phyloP scores from a whole-genome alignment of 1,284 basidiomycete genomes.

The Entoloma clypeatum region DNA sequence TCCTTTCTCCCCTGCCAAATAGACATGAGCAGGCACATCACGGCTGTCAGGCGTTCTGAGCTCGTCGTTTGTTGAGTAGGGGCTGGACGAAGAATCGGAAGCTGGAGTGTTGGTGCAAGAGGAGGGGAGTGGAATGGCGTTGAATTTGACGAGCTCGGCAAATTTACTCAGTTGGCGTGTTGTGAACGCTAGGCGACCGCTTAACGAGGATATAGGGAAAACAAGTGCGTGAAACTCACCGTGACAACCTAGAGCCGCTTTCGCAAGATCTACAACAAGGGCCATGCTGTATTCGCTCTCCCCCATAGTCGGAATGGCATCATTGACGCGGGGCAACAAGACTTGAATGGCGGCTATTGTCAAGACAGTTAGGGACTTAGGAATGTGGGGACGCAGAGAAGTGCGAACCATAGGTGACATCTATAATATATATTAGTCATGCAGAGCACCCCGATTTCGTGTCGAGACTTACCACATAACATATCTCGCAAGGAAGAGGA shows the following conservation, averaged over 20 bases:
- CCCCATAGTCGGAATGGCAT: slow-evolving; percentile 19
- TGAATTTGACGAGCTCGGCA: slow-evolving; percentile 27
- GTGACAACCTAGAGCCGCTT: slow-evolving; percentile 50
- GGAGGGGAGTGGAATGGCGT: slow-evolving; percentile 17
- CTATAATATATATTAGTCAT: slow-evolving; percentile 20
- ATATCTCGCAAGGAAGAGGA: slow-evolving; percentile 53
- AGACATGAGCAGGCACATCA: slow-evolving; percentile 10
- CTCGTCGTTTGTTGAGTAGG: slow-evolving; percentile 13
- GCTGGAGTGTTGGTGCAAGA: neutral
- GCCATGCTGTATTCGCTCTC: slow-evolving; percentile 34
- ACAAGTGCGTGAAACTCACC: slow-evolving; percentile 34
- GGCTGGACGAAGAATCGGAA: slow-evolving; percentile 10
- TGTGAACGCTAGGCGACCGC: slow-evolving; percentile 57
- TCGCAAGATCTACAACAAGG: slow-evolving; percentile 47
- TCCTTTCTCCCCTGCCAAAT: slow-evolving; percentile 11
- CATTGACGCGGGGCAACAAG: slow-evolving; percentile 33
- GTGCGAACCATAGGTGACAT: slow-evolving; percentile 34
- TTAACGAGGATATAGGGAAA: slow-evolving; percentile 8
- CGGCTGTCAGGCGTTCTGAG: slow-evolving; percentile 18
- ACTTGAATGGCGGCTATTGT: slow-evolving; percentile 36
- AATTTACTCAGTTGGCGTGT: slow-evolving; percentile 48
- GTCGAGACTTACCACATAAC: slow-evolving; percentile 52
- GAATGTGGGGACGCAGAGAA: slow-evolving; percentile 2
- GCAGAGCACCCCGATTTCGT: neutral
- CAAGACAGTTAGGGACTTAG: slow-evolving; percentile 12